Conservation (phyloP, 345 rosid species). For the Nasturtium officinale region DNA sequence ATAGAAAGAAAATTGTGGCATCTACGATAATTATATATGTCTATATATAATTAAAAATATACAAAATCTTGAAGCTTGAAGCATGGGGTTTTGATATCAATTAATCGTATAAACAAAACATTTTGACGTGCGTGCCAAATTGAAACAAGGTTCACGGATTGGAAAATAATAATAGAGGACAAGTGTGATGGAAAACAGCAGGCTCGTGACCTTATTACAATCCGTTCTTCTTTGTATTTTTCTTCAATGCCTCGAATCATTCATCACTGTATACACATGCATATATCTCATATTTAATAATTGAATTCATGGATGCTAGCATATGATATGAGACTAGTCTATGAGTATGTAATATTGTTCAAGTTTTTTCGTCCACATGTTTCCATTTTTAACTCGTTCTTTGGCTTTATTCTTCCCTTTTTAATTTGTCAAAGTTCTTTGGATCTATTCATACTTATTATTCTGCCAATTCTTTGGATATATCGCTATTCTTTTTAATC, state of each 20-base stretch:
- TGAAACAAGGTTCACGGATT: slow-evolving; percentile 32
- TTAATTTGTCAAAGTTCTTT: neutral
- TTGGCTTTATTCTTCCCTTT: slow-evolving; percentile 10
- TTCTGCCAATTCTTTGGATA: slow-evolving; percentile 22
- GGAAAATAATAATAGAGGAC: slow-evolving; percentile 21
- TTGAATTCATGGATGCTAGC: neutral
- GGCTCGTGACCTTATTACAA: slow-evolving; percentile 42
- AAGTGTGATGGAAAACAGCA: slow-evolving; percentile 24
- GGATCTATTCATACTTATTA: slow-evolving; percentile 18
- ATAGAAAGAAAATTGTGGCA: neutral
- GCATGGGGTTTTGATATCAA: neutral
- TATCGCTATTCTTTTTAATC: slow-evolving; percentile 21
- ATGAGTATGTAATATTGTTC: neutral
- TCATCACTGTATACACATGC: slow-evolving; percentile 17
- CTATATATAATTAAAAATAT: too few relatives aligned
- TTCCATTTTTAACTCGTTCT: slow-evolving; percentile 24
- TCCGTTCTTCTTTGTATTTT: slow-evolving; percentile 28
- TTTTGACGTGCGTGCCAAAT: slow-evolving; percentile 4
- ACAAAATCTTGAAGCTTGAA: too few relatives aligned
- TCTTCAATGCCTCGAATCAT: slow-evolving; percentile 20
- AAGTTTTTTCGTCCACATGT: slow-evolving; percentile 26
- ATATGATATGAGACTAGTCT: slow-evolving; percentile 9
- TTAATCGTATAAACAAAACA: neutral
- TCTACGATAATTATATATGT: neutral
- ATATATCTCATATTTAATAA: slow-evolving; percentile 1